Evolutionary conservation across 257 asterid species (phyloP), one percentile per base, ranked within the genome.

Genomic region (Solanum neorickii): DNA sequence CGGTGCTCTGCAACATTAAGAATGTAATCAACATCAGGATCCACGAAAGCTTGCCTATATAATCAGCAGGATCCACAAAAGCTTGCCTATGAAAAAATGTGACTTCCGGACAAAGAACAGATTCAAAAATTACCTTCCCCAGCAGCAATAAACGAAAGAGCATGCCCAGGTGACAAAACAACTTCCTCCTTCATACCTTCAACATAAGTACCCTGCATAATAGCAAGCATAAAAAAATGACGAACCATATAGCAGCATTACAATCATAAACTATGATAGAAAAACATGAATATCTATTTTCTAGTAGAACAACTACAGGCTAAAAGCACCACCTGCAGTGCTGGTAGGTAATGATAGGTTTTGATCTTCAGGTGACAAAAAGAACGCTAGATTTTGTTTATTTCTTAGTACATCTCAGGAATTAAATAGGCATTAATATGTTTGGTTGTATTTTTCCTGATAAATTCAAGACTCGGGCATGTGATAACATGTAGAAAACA

Each of bases 131-230:
- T 90, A 96, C 99, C 99, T 94, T 97, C 99, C 90, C 99, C 99
- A 21, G 99, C 98, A 90, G 99, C 99, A 89, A 97, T 97, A 91
- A 97, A 97, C 20, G 99, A 97, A 89, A 97, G 99, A 83, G 97
- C 99, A 89, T 97, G 99, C 72, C 99, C 99, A 88, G 99, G 98
- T 85, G 99, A 97, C 92, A 97, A 90, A 75, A 97, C 99, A 86
- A 97, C 98, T 91, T 97, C 99, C 91, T 97, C 99, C 92, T 97
- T 97, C 83, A 97, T 94, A 84, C 99, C 99, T 92, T 97, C 99
- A 87, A 97, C 99, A 89, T 97, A 97, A 86, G 99, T 97, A 66
- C 99, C 99, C 99, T 97, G 88, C 29, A 73, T 86, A 89, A 83
- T 70, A 85, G 87, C 84, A 89, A 88, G 87, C 16, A 68, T 42